Base-by-base conservation (phyloP, 2,329 filamentous ascomycete genomes). In the Torrubiella hemipterigena region DNA sequence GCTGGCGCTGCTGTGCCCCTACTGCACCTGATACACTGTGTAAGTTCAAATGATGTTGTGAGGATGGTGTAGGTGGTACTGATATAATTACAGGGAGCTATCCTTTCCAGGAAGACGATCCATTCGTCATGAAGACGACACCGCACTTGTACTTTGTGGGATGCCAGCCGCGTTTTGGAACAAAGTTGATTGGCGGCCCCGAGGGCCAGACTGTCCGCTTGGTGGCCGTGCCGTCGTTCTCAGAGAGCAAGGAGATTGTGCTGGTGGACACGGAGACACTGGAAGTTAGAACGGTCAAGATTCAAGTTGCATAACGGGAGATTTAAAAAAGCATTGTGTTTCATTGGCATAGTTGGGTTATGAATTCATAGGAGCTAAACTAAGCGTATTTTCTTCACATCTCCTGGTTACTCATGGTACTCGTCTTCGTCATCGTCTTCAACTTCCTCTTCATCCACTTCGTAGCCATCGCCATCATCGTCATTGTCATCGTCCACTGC, bases 11-110 rank as follows among this genome's bases (percentile, higher is more conserved):
- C 49, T 77, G 77, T 42, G 91, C 91, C 5, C 91, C 91, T 2
- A 98, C 91, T 1, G 91, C 91, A 2, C 91, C 93, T 0, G 93
- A 98, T 55, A 98, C 93, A 1, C 52, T 98, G 26, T 94, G 86
- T 89, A 66, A 65, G 81, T 63, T 16, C 6, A 11, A 25, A 10
- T 12, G 17, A 9, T 24, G 5, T 17, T 17, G 3, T 6, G 26
- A 17, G 4, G 8, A n/a, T 18, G 8, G 7, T 18, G 17, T 25
- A 15, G 13, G 9, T 26, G 2, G 8, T 22, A 23, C 30, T 32
- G 21, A 28, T n/a, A 7, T 17, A 15, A 17, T 34, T 29, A n/a
- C 37, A 87, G 84, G 84, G 83, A 87, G 82, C 49, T 98, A 96
- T 50, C 91, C 91, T 1, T 98, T 94, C 56, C 87, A 96, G 55